Conservation (phyloP, 352 stramenopile species). For the Globisporangium abappressorium region DNA sequence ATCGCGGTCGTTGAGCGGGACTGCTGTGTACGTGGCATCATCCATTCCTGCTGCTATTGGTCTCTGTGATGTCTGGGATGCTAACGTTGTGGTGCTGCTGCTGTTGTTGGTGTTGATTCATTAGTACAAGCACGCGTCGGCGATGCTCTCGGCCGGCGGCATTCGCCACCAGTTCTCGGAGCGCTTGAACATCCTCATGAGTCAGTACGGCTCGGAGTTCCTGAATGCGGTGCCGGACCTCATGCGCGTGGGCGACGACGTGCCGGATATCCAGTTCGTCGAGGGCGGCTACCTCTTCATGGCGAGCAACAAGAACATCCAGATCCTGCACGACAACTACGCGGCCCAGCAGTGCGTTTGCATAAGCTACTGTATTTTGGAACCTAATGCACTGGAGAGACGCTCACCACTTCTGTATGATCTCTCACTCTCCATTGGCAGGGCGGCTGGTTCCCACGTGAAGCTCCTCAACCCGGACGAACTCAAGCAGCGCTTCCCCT, state of each 20-base stretch:
- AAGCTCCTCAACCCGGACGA: conserved; percentile 49
- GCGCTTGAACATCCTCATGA: conserved; percentile 73
- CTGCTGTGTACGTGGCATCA: conserved; percentile 26
- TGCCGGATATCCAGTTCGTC: conserved; percentile 73
- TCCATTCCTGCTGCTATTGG: neutral
- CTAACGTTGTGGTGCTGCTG: neutral
- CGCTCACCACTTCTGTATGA: neutral
- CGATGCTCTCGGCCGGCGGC: conserved; percentile 68
- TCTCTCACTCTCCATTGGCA: conserved; percentile 11
- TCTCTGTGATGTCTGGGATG: neutral
- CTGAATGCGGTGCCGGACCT: conserved; percentile 43
- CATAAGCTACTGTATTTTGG: neutral
- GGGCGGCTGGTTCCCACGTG: conserved; percentile 42
- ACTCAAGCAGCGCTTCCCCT: conserved; percentile 66
- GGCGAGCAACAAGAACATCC: conserved; percentile 55
- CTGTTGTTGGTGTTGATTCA: neutral
- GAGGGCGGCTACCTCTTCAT: conserved; percentile 83
- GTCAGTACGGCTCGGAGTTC: conserved; percentile 79
- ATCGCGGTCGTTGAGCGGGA: conserved; percentile 79
- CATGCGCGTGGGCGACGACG: conserved; percentile 56
- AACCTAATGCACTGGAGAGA: neutral
- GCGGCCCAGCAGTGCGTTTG: conserved; percentile 35
- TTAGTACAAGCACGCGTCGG: conserved; percentile 84
- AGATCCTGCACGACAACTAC: conserved; percentile 63
- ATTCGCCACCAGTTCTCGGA: conserved; percentile 86